These are phyloP conservation scores for Boletus rubescentipes DNA, from an alignment of 768 basidiomycete genomes.

Conservation along the genomic window DNA sequence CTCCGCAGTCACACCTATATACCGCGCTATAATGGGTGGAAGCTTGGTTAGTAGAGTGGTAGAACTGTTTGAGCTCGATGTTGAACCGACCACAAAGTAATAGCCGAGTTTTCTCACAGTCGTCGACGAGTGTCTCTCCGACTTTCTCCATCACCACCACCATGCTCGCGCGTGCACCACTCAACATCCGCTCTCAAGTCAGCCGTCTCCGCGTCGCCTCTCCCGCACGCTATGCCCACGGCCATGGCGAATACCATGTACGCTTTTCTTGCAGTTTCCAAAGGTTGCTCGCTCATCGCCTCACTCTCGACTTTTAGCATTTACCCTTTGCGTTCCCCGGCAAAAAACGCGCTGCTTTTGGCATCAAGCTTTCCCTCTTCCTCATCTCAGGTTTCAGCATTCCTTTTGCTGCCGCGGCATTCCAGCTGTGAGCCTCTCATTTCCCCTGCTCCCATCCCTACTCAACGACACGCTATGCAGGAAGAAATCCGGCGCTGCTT, in stretches of 20 bases:
- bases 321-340: constrained; percentile 56
- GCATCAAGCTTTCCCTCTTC: constrained; percentile 31
- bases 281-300: constrained; percentile 2
- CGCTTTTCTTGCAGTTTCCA: background rate
- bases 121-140: constrained; percentile 1
- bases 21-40: no score
- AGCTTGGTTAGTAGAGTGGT: no score
- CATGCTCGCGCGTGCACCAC: constrained; percentile 48
- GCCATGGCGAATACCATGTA: constrained; percentile 55
- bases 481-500: constrained; percentile 36
- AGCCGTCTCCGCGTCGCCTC: constrained; percentile 24
- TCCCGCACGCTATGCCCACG: constrained; percentile 47
- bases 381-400: constrained; percentile 61
- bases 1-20: constrained; percentile 8
- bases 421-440: constrained; percentile 57
- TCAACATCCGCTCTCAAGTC: constrained; percentile 40
- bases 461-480: constrained; percentile 31
- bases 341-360: constrained; percentile 49
- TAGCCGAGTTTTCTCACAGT: constrained; percentile 20
- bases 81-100: no score
- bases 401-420: constrained; percentile 60
- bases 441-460: background rate
- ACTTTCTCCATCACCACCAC: constrained; percentile 17
- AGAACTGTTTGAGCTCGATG: no score
- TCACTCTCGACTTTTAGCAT: constrained; percentile 38